Percentiles rank a stretch among this genome's conserved stretches.
Conservation (phyloP, 1,139 yeast genomes). For the Kazachstania sp. region DNA sequence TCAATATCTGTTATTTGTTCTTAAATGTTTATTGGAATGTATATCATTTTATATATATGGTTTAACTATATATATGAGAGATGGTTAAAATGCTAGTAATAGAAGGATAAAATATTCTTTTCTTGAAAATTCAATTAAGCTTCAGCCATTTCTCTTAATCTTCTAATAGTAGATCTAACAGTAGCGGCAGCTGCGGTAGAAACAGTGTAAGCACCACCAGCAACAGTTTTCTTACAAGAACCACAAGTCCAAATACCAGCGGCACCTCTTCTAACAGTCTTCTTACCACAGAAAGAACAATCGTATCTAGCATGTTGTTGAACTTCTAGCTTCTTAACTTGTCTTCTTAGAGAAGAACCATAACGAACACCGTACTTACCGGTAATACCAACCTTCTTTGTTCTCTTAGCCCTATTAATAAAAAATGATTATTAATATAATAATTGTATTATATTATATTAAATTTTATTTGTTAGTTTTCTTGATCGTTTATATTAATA, state of each 20-base stretch:
- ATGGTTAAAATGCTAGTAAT: neutral
- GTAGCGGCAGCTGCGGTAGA: constrained; percentile 99
- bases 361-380: constrained; percentile 99
- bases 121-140: constrained; percentile 49
- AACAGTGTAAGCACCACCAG: constrained; percentile 99
- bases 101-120: neutral
- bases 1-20: neutral
- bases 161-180: constrained; percentile 99
- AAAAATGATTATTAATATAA: neutral
- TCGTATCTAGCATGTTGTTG: constrained; percentile 99
- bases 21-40: neutral
- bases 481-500: too few species aligned
- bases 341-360: constrained; percentile 99
- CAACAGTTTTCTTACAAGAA: constrained; percentile 92
- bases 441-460: neutral
- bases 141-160: constrained; percentile 99
- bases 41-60: neutral
- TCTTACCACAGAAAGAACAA: constrained; percentile 99
- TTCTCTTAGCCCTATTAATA: constrained; percentile 85
- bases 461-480: neutral
- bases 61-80: neutral
- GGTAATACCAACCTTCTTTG: constrained; percentile 99
- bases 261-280: constrained; percentile 95
- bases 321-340: constrained; percentile 97
- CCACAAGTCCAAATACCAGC: constrained; percentile 98